Base-by-base conservation (phyloP, 2,329 filamentous ascomycete genomes). In the Verticillium albo-atrum region DNA sequence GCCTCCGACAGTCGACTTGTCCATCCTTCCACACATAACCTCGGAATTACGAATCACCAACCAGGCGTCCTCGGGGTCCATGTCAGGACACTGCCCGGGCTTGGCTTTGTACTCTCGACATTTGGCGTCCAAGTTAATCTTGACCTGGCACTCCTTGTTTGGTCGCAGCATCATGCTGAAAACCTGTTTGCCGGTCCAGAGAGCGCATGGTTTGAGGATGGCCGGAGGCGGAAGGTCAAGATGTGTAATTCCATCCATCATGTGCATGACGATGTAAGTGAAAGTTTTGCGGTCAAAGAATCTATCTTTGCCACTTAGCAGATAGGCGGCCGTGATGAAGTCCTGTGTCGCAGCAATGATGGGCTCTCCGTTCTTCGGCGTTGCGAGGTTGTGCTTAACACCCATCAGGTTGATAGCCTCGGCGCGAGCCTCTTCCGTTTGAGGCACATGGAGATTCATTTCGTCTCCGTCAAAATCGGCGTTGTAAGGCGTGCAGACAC, bases 271-370 rank as follows among this genome's bases (percentile, higher is more conserved):
- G 50, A 97, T 85, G 66, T 96, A 93, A 2, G 90, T 89, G 69
- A 99, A 99, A 0, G 90, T 88, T 67, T 89, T 89, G 57, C 94
- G 87, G 68, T 96, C 92, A 69, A 90, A 97, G 75, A 99, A 98
- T 59, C 88, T 86, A 71, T 98, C 94, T 71, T 98, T 98, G 74
- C 88, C 90, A 67, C 92, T 97, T 27, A 98, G 80, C 4, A 98
- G 78, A 70, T 92, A 99, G 0, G 95, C 91, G 4, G 93, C 93
- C 27, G 94, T 98, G 68, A 99, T 98, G 77, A 99, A 99, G 81
- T 99, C 95, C 70, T 99, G 95, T 30, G 96, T 99, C n/a, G 95
- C 94, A 20, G 93, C 92, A 77, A 99, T 98, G 68, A 99, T 96
- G 2, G 95, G 95, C 67, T 97, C 94, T 71, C 95, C 95, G 76